These are phyloP conservation scores for Pythium insidiosum DNA, from an alignment of 352 stramenopile genomes.

Conservation along the genomic window DNA sequence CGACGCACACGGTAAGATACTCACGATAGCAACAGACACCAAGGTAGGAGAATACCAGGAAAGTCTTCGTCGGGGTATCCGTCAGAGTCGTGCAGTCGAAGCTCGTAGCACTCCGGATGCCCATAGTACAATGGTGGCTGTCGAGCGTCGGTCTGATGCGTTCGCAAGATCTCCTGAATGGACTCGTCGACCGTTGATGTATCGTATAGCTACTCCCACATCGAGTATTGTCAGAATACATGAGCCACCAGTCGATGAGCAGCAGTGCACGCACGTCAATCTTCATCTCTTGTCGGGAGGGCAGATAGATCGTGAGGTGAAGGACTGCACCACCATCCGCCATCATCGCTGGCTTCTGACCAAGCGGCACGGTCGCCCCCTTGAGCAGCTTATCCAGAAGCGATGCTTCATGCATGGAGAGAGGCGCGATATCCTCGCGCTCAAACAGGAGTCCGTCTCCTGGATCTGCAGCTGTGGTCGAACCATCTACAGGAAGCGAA, in stretches of 20 bases:
- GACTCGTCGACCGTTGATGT: constrained; percentile 82
- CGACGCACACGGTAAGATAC: constrained; percentile 1
- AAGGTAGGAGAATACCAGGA: constrained; percentile 26
- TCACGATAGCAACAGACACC: neutral
- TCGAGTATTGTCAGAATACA: neutral
- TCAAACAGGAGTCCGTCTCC: neutral
- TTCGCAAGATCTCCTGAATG: constrained; percentile 75
- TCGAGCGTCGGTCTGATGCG: constrained; percentile 51
- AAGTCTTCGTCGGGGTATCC: constrained; percentile 85
- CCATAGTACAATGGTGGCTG: constrained; percentile 78
- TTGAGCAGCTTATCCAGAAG: constrained; percentile 75
- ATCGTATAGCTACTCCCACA: constrained; percentile 61
- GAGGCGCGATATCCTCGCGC: constrained; percentile 25
- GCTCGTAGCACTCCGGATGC: constrained; percentile 81
- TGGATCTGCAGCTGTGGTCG: neutral
- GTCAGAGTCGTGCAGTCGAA: constrained; percentile 77
- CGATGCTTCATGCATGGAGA: constrained; percentile 64
- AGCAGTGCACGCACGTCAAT: constrained; percentile 53
- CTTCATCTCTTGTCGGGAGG: constrained; percentile 80
- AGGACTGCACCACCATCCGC: constrained; percentile 60
- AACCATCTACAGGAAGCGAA: neutral
- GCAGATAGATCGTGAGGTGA: constrained; percentile 81
- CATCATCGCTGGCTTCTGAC: constrained; percentile 49
- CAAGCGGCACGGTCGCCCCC: constrained; percentile 32
- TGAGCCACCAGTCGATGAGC: neutral